These are phyloP conservation scores for Ceriops tagal DNA, from an alignment of 345 rosid species.

Conservation along the genomic window DNA sequence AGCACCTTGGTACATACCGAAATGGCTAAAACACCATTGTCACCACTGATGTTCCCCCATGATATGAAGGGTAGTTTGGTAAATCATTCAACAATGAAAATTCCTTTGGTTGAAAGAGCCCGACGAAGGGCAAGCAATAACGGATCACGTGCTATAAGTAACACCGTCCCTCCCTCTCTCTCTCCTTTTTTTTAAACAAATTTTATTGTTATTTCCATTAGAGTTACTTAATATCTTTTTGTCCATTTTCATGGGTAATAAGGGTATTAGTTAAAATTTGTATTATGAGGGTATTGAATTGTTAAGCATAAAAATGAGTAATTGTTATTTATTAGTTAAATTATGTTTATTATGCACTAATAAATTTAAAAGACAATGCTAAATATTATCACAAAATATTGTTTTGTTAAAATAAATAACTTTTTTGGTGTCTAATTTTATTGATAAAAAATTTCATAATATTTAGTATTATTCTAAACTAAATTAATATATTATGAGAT, in stretches of 20 bases:
- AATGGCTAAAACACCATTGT: conserved; percentile 17
- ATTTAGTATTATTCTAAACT: too few relatives aligned
- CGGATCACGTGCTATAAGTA: conserved; percentile 51
- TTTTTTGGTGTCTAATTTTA: too few relatives aligned
- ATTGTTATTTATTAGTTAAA: too few relatives aligned
- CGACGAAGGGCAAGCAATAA: conserved; percentile 32
- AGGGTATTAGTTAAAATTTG: not conserved
- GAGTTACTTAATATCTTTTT: not conserved
- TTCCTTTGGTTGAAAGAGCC: conserved; percentile 44
- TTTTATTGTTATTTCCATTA: not conserved
- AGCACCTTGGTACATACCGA: not conserved
- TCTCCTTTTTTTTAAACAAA: not conserved
- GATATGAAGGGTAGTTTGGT: conserved; percentile 25
- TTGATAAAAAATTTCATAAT: too few relatives aligned
- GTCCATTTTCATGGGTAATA: conserved; percentile 35
- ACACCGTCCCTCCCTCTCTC: conserved; percentile 8
- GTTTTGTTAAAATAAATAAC: too few relatives aligned
- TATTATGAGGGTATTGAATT: too few relatives aligned
- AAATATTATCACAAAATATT: too few relatives aligned
- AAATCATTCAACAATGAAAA: conserved; percentile 1
- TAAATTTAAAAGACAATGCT: too few relatives aligned
- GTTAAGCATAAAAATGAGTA: too few relatives aligned
- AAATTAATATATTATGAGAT: too few relatives aligned
- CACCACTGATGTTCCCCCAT: too few relatives aligned
- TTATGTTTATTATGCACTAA: too few relatives aligned